Evolutionary conservation across 129 eudicot genomes (phyloP).

Genomic region (Lactuca sativa): DNA sequence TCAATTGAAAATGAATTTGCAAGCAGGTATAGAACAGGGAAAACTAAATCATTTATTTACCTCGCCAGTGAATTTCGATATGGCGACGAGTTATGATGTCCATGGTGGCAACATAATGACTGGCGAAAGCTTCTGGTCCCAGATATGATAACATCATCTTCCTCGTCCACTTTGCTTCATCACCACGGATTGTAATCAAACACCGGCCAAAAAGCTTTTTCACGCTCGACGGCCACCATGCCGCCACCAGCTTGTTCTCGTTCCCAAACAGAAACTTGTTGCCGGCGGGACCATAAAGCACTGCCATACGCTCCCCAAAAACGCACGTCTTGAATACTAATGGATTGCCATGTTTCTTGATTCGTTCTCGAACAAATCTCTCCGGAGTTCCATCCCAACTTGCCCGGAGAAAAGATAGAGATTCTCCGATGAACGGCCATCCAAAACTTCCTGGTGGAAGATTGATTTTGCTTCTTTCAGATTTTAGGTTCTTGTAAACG

Average conservation of each 20-base stretch:
- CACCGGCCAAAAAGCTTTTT: slow-evolving; percentile 17
- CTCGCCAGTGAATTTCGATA: slow-evolving; percentile 49
- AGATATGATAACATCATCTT: slow-evolving; percentile 32
- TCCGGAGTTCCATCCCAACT: slow-evolving; percentile 28
- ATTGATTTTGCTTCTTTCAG: background rate
- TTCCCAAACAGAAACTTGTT: slow-evolving; percentile 60
- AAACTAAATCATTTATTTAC: slow-evolving; percentile 16
- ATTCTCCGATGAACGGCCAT: slow-evolving; percentile 49
- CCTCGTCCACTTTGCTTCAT: slow-evolving; percentile 27
- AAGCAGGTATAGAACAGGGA: background rate
- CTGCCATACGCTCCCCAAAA: slow-evolving; percentile 19
- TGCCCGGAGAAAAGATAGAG: slow-evolving; percentile 21
- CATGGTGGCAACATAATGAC: slow-evolving; percentile 46
- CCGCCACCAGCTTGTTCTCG: slow-evolving; percentile 52
- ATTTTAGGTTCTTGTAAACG: background rate
- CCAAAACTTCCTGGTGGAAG: slow-evolving; percentile 55
- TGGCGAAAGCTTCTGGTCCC: slow-evolving; percentile 46
- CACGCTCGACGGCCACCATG: slow-evolving; percentile 56
- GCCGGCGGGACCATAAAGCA: slow-evolving; percentile 49
- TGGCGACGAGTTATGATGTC: slow-evolving; percentile 48
- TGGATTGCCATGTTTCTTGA: slow-evolving; percentile 16
- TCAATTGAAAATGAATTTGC: no score
- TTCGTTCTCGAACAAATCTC: slow-evolving; percentile 24
- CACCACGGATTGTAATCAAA: slow-evolving; percentile 12
- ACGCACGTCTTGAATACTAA: slow-evolving; percentile 30